Evolutionary conservation across 2,329 filamentous ascomycete species (phyloP).

Genomic region (Botrytis hyacinthi): DNA sequence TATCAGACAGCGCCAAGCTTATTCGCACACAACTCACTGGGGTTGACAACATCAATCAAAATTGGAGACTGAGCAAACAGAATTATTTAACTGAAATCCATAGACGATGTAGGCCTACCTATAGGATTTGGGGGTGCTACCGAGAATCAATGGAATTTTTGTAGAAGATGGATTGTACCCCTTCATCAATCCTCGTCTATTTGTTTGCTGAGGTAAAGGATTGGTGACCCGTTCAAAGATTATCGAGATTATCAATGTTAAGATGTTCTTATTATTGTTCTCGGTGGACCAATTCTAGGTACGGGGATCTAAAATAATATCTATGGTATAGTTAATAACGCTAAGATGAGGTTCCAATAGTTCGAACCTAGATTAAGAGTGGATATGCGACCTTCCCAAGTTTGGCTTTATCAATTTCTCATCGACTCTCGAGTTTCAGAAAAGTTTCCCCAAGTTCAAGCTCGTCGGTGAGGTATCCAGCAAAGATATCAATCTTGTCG

Average conservation of each 20-base stretch:
- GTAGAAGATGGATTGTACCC: background rate
- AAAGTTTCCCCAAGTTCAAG: background rate
- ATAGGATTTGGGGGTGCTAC: background rate
- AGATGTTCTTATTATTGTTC: background rate
- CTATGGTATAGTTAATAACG: slow-evolving; percentile 14
- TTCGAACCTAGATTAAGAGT: slow-evolving; percentile 4
- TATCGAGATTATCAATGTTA: slow-evolving; percentile 1
- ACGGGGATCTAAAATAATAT: background rate
- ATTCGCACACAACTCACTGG: background rate
- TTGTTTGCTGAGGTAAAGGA: background rate
- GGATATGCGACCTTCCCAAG: background rate
- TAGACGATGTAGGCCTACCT: background rate
- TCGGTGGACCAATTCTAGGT: background rate
- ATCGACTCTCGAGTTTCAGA: background rate
- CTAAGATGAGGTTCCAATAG: slow-evolving; percentile 18
- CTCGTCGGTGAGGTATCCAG: background rate
- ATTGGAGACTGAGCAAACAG: background rate
- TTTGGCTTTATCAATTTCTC: background rate
- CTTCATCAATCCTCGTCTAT: slow-evolving; percentile 16
- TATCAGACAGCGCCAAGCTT: slow-evolving; percentile 2
- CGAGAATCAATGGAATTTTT: slow-evolving; percentile 1
- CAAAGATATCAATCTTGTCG: background rate
- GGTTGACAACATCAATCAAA: background rate
- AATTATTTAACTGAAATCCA: background rate
- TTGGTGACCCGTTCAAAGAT: background rate